Conservation (phyloP, 768 basidiomycete genomes). For the Gloeophyllum trabeum region DNA sequence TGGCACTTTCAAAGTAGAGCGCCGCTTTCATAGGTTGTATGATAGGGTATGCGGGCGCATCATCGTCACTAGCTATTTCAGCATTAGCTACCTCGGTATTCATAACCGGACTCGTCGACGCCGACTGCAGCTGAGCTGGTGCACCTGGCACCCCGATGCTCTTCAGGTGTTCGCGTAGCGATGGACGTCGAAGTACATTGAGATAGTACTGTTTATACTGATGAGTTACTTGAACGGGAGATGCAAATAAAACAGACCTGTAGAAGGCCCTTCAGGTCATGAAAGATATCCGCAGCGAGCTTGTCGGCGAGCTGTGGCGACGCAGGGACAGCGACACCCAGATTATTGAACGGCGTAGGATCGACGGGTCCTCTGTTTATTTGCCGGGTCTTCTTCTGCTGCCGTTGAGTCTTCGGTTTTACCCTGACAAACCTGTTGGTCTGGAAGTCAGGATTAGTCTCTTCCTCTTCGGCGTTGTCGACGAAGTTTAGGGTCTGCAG, state of each 20-base stretch:
- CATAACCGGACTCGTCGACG: neutral
- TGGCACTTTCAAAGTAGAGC: slow-evolving; percentile 43
- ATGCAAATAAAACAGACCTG: too few species aligned
- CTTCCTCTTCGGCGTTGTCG: neutral
- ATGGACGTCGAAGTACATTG: too few species aligned
- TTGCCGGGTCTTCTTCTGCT: neutral
- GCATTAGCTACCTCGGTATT: neutral
- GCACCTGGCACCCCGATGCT: slow-evolving; percentile 3
- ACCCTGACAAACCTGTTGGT: neutral
- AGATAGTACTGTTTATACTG: too few species aligned
- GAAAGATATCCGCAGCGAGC: slow-evolving; percentile 10
- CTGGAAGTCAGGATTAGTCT: neutral
- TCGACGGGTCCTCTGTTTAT: slow-evolving; percentile 11
- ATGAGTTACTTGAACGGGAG: too few species aligned
- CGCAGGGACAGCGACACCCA: slow-evolving; percentile 17
- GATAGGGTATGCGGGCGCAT: slow-evolving; percentile 25
- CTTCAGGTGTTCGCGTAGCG: neutral
- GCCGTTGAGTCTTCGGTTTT: neutral
- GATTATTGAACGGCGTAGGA: slow-evolving; percentile 14
- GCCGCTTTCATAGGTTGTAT: slow-evolving; percentile 52
- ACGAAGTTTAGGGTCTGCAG: neutral
- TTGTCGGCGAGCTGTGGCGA: slow-evolving; percentile 10
- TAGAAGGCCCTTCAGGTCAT: slow-evolving; percentile 15
- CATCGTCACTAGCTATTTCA: too few species aligned
- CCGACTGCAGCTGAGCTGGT: slow-evolving; percentile 1